phyloP scores from a whole-genome alignment of 1,139 yeast species.

The Chernovozyma aurita region DNA sequence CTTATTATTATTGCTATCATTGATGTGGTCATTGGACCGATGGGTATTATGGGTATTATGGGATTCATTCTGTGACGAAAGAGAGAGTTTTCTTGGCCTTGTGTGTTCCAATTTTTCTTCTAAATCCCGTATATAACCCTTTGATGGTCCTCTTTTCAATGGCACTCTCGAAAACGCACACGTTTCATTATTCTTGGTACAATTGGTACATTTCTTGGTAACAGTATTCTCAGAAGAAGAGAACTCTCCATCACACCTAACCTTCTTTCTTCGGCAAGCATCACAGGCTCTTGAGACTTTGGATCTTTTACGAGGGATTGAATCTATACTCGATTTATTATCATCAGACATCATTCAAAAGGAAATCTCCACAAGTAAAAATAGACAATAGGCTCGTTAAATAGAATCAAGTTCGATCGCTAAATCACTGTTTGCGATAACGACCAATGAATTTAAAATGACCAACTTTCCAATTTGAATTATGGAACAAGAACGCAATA shows the following conservation, averaged over 20 bases:
- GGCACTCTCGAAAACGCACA: conserved; percentile 70
- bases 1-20: too few relatives aligned
- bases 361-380: too few relatives aligned
- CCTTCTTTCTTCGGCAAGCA: conserved; percentile 60
- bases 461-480: too few relatives aligned
- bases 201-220: conserved; percentile 51
- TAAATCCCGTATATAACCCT: conserved; percentile 52
- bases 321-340: background rate
- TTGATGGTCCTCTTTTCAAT: conserved; percentile 72
- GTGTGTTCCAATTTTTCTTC: conserved; percentile 28
- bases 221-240: conserved; percentile 39
- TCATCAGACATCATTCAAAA: background rate
- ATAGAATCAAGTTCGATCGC: background rate
- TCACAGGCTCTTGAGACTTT: conserved; percentile 70
- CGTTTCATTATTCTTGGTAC: conserved; percentile 46
- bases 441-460: too few relatives aligned
- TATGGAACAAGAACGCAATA: too few relatives aligned
- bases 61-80: background rate
- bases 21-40: too few relatives aligned
- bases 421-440: background rate
- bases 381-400: background rate
- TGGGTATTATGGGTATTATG: too few relatives aligned
- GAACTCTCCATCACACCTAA: conserved; percentile 58
- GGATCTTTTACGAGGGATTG: conserved; percentile 48
- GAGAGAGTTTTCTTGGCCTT: conserved; percentile 5